These are phyloP conservation scores for Castanopsis chinensis DNA, from an alignment of 306 rosid genomes.

Conservation along the genomic window DNA sequence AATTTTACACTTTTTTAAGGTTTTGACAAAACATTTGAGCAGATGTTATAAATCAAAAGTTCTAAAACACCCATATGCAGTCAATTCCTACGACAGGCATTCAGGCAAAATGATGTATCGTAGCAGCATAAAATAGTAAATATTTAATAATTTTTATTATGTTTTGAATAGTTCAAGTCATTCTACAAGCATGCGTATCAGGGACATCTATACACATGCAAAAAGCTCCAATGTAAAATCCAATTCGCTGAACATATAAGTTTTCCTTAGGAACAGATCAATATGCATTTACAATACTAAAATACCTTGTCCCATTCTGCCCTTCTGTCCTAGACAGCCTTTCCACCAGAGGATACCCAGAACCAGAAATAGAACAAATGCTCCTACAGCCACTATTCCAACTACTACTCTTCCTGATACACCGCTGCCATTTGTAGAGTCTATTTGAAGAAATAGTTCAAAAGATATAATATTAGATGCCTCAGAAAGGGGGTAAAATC, in stretches of 20 bases:
- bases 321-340: constrained; percentile 9
- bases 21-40: neutral
- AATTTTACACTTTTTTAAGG: neutral
- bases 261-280: too few species aligned
- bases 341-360: constrained; percentile 35
- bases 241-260: too few species aligned
- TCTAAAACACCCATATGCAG: too few species aligned
- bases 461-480: neutral
- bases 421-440: constrained; percentile 19
- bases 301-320: constrained; percentile 35
- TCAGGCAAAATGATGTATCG: too few species aligned
- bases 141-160: too few species aligned
- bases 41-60: too few species aligned
- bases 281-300: neutral
- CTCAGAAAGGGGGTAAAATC: neutral
- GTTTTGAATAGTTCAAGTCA: too few species aligned
- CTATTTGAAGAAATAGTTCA: constrained; percentile 8
- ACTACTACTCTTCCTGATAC: constrained; percentile 22
- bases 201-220: too few species aligned
- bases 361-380: constrained; percentile 19
- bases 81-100: too few species aligned
- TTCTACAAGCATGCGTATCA: too few species aligned
- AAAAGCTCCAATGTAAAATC: too few species aligned
- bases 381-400: constrained; percentile 33
- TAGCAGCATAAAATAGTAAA: too few species aligned